Base-by-base conservation (phyloP, 2,329 filamentous ascomycete species). In the Sordariomycetes sp. region DNA sequence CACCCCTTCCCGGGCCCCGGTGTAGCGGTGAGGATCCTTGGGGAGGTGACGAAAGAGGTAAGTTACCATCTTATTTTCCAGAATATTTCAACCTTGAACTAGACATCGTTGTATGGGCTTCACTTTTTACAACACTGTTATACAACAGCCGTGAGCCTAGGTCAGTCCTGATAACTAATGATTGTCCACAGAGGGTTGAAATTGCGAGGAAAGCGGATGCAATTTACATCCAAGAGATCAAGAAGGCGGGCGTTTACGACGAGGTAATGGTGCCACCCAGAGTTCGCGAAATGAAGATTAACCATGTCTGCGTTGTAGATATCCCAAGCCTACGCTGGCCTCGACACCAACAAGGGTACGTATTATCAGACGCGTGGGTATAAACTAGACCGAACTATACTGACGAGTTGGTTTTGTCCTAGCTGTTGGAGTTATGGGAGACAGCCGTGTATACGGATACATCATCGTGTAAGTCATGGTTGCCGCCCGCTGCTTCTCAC, bases 201-300 rank as follows among this genome's bases (percentile, higher is more conserved):
- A 24, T n/a, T 7, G 14, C 28, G 2, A 28, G 43, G 46, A 14
- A 28, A 5, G 8, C 10, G 3, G 37, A 53, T 59, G 54, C 28
- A 8, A 92, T 93, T 67, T 92, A 89, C 73, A 90, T 92, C 64
- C 78, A 79, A 61, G 85, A 86, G 79, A 92, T 93, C 72, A 78
- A 76, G 65, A 80, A 82, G 59, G 86, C 86, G 0, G 88, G 88
- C 12, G 71, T 91, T 24, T 93, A 93, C 69, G 72, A 87, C 59
- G 71, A 92, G 65, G 70, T 70, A 28, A 58, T 59, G 6, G 3
- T 43, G 14, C 32, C 28, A 1, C 11, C n/a, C 5, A 43, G n/a
- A 3, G n/a, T 16, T 24, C 20, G 20, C 2, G 7, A 50, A 18
- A 24, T 6, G 37, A 40, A 25, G 22, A 25, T 34, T 40, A 8